phyloP scores from a whole-genome alignment of 2,329 filamentous ascomycete genomes.

The Trichoderma sp. region DNA sequence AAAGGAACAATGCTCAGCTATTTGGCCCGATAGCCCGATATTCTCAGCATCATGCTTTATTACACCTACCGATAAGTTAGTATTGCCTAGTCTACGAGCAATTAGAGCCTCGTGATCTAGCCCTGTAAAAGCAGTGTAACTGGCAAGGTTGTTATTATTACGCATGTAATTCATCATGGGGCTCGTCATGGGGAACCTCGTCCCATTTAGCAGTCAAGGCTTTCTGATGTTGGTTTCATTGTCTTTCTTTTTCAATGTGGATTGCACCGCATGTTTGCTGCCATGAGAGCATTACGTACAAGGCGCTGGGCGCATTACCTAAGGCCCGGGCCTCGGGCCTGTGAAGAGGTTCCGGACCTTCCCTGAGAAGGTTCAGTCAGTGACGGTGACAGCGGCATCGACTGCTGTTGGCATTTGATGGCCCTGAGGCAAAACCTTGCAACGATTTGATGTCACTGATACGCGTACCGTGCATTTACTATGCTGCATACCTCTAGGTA shows the following conservation, averaged over 20 bases:
- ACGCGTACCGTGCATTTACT: not conserved
- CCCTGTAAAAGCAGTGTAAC: too few relatives aligned
- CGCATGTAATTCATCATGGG: not conserved
- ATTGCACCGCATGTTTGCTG: not conserved
- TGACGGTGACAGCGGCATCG: not conserved
- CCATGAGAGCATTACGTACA: not conserved
- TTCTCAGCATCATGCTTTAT: not conserved
- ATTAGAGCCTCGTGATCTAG: not conserved
- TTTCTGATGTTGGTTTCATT: not conserved
- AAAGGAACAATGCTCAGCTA: not conserved
- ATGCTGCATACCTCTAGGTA: too few relatives aligned
- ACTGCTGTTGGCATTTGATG: not conserved
- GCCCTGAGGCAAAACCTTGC: not conserved
- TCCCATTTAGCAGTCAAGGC: not conserved
- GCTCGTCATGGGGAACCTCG: not conserved
- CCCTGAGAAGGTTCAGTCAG: not conserved
- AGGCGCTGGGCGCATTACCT: not conserved
- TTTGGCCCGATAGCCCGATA: not conserved
- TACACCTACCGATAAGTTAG: not conserved
- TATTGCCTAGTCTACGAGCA: not conserved
- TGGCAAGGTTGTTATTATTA: not conserved
- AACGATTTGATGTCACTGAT: not conserved
- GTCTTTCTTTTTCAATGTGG: not conserved
- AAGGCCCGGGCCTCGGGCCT: not conserved
- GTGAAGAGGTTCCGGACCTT: not conserved